phyloP scores from a whole-genome alignment of 345 rosid species.

The Syzygium aromaticum region DNA sequence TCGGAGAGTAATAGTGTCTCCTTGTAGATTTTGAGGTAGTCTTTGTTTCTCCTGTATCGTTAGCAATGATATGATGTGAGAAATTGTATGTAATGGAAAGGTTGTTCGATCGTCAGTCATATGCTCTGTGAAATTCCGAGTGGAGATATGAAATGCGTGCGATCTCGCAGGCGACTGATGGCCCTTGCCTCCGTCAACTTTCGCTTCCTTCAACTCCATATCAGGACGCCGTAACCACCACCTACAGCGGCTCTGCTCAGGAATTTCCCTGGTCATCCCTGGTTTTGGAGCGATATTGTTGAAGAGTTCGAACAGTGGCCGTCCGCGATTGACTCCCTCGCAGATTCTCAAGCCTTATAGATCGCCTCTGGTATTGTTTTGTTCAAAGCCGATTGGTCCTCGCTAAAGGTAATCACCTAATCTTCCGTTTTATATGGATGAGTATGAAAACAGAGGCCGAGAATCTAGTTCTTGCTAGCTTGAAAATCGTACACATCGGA shows the following conservation, averaged over 20 bases:
- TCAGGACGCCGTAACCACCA: not conserved
- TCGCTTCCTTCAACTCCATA: not conserved
- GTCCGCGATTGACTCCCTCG: no score
- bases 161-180: slow-evolving; percentile 22
- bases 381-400: no score
- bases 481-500: no score
- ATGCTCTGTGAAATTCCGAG: not conserved
- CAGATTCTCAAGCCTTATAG: no score
- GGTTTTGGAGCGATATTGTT: no score
- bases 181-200: not conserved
- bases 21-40: not conserved
- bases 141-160: not conserved
- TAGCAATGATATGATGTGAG: not conserved
- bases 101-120: not conserved
- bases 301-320: no score
- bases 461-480: no score
- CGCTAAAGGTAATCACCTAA: no score
- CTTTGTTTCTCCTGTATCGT: not conserved
- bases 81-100: not conserved
- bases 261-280: not conserved
- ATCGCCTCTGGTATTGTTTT: no score
- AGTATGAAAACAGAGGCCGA: no score
- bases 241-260: not conserved
- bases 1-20: not conserved
- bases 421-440: no score